Conservation (phyloP, 805 yeast species). For the Cyberlindnera misumaiensis region DNA sequence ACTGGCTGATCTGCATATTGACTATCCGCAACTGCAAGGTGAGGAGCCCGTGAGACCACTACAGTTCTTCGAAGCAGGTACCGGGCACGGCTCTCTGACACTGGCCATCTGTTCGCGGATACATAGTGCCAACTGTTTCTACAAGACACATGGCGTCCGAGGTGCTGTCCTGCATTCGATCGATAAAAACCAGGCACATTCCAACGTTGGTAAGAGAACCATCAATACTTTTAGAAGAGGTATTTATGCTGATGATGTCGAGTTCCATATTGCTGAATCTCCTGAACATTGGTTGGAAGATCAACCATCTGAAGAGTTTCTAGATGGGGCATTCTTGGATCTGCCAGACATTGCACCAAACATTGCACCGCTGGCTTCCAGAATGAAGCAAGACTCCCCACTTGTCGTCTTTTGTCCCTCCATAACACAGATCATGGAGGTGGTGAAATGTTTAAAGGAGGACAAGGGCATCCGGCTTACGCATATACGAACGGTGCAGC, state of each 20-base stretch:
- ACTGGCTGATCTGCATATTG: conserved; percentile 40
- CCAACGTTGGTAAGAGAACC: conserved; percentile 34
- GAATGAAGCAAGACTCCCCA: conserved; percentile 36
- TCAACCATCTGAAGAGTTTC: conserved; percentile 23
- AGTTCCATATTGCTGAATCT: conserved; percentile 35
- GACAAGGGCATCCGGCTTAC: conserved; percentile 28
- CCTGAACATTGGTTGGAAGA: conserved; percentile 34
- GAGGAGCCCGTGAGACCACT: conserved; percentile 12
- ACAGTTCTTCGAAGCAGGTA: conserved; percentile 46
- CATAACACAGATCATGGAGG: conserved; percentile 39
- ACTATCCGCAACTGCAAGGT: conserved; percentile 31
- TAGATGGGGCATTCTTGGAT: conserved; percentile 40
- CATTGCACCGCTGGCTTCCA: conserved; percentile 26
- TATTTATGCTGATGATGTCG: conserved; percentile 37
- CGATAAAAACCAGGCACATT: conserved; percentile 35
- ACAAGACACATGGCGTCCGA: conserved; percentile 22
- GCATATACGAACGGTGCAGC: conserved; percentile 33
- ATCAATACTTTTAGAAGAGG: conserved; percentile 36
- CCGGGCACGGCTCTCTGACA: conserved; percentile 48
- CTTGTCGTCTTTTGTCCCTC: conserved; percentile 42
- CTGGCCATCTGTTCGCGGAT: conserved; percentile 35
- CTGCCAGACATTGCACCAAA: conserved; percentile 38
- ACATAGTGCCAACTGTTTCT: conserved; percentile 38
- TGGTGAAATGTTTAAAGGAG: conserved; percentile 27
- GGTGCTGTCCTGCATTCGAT: conserved; percentile 42